These are phyloP conservation scores for Pichia heedii DNA, from an alignment of 805 yeast genomes.

Conservation along the genomic window DNA sequence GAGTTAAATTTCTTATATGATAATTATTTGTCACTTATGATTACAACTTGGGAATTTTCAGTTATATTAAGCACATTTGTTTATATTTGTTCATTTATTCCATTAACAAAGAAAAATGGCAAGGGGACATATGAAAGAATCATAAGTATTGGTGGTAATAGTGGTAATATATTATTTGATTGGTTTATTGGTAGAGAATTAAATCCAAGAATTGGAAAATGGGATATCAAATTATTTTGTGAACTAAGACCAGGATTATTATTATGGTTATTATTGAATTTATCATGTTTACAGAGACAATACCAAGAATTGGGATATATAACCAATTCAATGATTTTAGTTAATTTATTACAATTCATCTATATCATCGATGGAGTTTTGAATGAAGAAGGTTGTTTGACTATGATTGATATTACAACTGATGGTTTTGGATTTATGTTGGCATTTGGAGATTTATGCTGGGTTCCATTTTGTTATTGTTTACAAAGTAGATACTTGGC, in stretches of 20 bases:
- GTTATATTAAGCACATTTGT: slow-evolving; percentile 53
- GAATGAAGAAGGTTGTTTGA: slow-evolving; percentile 80
- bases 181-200: slow-evolving; percentile 97
- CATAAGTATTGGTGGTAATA: slow-evolving; percentile 79
- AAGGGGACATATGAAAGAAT: slow-evolving; percentile 54
- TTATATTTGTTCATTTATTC: slow-evolving; percentile 60
- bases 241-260: slow-evolving; percentile 93
- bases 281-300: slow-evolving; percentile 77
- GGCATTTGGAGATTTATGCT: slow-evolving; percentile 84
- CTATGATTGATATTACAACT: slow-evolving; percentile 93
- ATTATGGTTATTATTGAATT: slow-evolving; percentile 71
- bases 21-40: slow-evolving; percentile 55
- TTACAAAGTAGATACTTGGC: slow-evolving; percentile 79
- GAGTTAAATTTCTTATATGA: slow-evolving; percentile 72
- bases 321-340: slow-evolving; percentile 63
- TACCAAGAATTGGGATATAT: slow-evolving; percentile 42
- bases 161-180: slow-evolving; percentile 67
- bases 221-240: slow-evolving; percentile 87
- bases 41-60: slow-evolving; percentile 57
- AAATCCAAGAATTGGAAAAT: slow-evolving; percentile 77
- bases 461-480: slow-evolving; percentile 88
- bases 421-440: slow-evolving; percentile 98
- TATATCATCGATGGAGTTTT: slow-evolving; percentile 88
- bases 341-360: slow-evolving; percentile 62
- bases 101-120: slow-evolving; percentile 43